Percentiles rank a stretch among this genome's conserved stretches.
Evolutionary conservation across 148 eudicot genomes (phyloP).

Genomic region (Polygonum aviculare): DNA sequence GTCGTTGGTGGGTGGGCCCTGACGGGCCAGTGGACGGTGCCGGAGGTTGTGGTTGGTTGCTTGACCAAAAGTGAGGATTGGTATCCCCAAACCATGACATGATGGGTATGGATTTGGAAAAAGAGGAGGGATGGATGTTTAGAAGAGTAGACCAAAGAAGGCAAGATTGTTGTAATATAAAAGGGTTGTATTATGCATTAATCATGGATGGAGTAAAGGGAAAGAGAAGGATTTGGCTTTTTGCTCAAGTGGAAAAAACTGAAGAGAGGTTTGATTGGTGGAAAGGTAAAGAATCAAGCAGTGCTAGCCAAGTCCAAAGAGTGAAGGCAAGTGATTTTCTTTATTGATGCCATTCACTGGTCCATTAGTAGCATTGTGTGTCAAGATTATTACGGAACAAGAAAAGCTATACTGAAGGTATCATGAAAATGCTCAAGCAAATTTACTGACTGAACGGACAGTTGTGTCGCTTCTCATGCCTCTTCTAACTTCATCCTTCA

Average conservation of each 20-base stretch:
- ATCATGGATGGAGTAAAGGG: slow-evolving; percentile 14
- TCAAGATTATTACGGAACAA: too few relatives aligned
- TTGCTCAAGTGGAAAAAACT: neutral
- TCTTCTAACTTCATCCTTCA: too few relatives aligned
- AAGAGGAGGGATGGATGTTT: neutral
- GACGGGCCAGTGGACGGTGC: neutral
- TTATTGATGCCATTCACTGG: slow-evolving; percentile 12
- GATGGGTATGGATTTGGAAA: slow-evolving; percentile 10
- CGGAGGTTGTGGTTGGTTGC: slow-evolving; percentile 5
- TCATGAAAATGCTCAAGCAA: too few relatives aligned
- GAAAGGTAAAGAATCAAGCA: slow-evolving; percentile 52
- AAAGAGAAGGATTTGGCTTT: slow-evolving; percentile 11
- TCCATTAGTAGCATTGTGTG: too few relatives aligned
- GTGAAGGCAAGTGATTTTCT: slow-evolving; percentile 59
- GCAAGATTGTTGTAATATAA: neutral
- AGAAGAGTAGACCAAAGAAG: neutral
- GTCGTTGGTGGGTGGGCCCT: neutral
- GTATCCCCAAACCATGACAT: slow-evolving; percentile 45
- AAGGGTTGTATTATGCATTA: neutral
- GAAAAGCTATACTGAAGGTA: too few relatives aligned
- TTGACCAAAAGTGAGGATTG: slow-evolving; percentile 55
- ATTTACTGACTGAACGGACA: too few relatives aligned
- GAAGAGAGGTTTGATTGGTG: slow-evolving; percentile 18
- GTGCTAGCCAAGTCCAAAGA: slow-evolving; percentile 18
- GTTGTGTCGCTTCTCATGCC: too few relatives aligned